Conservation (phyloP, 257 asterid species). For the Verbascum thapsus region DNA sequence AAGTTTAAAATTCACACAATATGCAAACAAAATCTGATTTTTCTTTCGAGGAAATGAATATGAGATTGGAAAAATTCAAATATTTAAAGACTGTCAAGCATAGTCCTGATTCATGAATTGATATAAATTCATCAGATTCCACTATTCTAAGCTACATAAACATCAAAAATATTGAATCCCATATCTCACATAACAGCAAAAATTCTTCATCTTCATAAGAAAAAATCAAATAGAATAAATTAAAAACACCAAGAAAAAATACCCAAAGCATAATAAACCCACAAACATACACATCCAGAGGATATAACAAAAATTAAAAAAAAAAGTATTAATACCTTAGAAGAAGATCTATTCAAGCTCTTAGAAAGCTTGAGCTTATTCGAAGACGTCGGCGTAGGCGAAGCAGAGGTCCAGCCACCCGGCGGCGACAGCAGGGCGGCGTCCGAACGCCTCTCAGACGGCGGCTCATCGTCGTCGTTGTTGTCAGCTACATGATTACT, state of each 20-base stretch:
- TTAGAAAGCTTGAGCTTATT: constrained; percentile 60
- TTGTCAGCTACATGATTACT: constrained; percentile 43
- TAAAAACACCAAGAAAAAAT: neutral
- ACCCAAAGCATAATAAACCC: no score
- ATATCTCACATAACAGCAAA: constrained; percentile 4
- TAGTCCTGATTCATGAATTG: neutral
- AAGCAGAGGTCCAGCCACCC: constrained; percentile 60
- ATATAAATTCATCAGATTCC: constrained; percentile 8
- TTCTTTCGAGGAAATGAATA: neutral
- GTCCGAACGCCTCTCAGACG: no score
- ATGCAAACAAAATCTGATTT: neutral
- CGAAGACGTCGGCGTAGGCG: constrained; percentile 60
- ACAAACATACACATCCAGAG: no score
- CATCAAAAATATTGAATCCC: constrained; percentile 11
- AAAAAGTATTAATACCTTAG: constrained; percentile 70
- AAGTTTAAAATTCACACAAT: no score
- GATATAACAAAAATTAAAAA: no score
- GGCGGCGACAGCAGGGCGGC: constrained; percentile 70
- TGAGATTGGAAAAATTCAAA: neutral
- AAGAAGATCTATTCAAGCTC: constrained; percentile 85
- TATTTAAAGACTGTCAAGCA: neutral
- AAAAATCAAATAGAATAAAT: constrained; percentile 10
- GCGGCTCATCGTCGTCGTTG: constrained; percentile 45
- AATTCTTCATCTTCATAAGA: constrained; percentile 5
- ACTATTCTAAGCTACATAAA: constrained; percentile 8